Base-by-base conservation (phyloP, 257 asterid species). In the Gentiana macrophylla region DNA sequence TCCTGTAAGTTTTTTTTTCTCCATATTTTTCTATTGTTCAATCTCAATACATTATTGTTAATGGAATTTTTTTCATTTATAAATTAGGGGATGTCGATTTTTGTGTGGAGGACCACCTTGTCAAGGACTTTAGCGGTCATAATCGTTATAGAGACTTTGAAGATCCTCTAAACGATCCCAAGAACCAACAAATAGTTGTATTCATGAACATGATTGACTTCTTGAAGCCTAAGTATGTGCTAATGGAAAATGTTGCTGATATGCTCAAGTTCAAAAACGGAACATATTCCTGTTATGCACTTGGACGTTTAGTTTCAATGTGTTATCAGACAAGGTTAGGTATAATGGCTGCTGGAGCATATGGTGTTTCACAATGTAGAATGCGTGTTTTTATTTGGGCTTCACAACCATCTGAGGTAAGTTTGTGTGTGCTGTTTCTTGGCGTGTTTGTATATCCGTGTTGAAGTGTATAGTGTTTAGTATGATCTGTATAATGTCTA, bases 61-160 rank as follows among this genome's bases (percentile, higher is more conserved):
- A 15, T 1, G 5, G 6, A 59, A 3, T 35, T 36, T 52, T 12
- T 51, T 3, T 13, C 41, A 63, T 35, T 41, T 60, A 53, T 48
- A 51, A 5, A 48, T n/a, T 12, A 89, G 97, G 97, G 15, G 35
- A 59, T 8, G 94, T 86, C 32, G 94, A 86, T 63, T 94, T 12
- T 56, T 90, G 37, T 90, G 97, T 63, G 97, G 97, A 4, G 97
- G 97, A 0, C 97, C 97, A 7, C 97, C 97, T 4, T 89, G 95
- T 45, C 97, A 89, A 70, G 97, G 97, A 46, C 81, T 90, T 90
- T 37, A 90, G 97, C 64, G 97, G 96, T 1, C 82, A 72, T 37
- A 90, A 90, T 59, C 77, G 94, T 48, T 84, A 70, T 50, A 75
- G 97, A 36, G 70, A 90, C 15, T 61, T 24, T 48, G 64, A 57